Conservation (phyloP, 2,329 filamentous ascomycete genomes). For the Bimuria novae-zelandiae region DNA sequence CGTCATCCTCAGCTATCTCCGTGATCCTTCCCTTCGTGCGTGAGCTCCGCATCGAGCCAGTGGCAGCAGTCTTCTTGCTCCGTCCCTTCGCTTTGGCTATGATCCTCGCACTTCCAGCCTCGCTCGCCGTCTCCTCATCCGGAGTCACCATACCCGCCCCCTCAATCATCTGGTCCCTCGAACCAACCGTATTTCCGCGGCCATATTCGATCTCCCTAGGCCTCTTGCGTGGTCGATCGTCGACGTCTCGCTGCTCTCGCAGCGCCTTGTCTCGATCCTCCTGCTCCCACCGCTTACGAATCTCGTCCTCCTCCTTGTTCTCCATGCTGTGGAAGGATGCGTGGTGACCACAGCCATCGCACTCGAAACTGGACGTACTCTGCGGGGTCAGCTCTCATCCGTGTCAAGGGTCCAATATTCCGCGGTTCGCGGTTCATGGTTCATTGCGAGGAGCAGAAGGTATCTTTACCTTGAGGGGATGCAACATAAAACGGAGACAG, state of each 20-base stretch:
- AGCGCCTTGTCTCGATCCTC: slow-evolving; percentile 41
- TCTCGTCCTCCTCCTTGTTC: slow-evolving; percentile 55
- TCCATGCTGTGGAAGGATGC: slow-evolving; percentile 60
- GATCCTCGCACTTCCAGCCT: slow-evolving; percentile 9
- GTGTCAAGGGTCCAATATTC: neutral
- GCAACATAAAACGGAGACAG: slow-evolving; percentile 62
- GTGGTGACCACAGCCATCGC: slow-evolving; percentile 61
- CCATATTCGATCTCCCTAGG: slow-evolving; percentile 31
- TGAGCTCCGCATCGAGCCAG: slow-evolving; percentile 7
- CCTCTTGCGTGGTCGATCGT: slow-evolving; percentile 33
- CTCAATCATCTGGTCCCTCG: neutral
- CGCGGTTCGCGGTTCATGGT: slow-evolving; percentile 3
- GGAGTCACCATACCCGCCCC: slow-evolving; percentile 12
- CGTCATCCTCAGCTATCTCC: slow-evolving; percentile 27
- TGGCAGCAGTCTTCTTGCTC: slow-evolving; percentile 11
- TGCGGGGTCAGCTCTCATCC: slow-evolving; percentile 15
- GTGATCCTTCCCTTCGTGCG: slow-evolving; percentile 24
- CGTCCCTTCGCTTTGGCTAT: slow-evolving; percentile 11
- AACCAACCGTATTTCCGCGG: neutral
- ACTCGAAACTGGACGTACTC: slow-evolving; percentile 58
- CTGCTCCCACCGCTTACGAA: slow-evolving; percentile 51
- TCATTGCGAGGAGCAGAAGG: neutral
- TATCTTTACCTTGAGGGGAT: slow-evolving; percentile 59
- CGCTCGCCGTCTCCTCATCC: slow-evolving; percentile 12
- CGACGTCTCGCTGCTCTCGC: slow-evolving; percentile 15